A percentile compares a stretch with the other conserved stretches of the same genome.
These are phyloP conservation scores for Diaporthe aspalathi DNA, from an alignment of 2,329 filamentous ascomycete species.

Conservation along the genomic window DNA sequence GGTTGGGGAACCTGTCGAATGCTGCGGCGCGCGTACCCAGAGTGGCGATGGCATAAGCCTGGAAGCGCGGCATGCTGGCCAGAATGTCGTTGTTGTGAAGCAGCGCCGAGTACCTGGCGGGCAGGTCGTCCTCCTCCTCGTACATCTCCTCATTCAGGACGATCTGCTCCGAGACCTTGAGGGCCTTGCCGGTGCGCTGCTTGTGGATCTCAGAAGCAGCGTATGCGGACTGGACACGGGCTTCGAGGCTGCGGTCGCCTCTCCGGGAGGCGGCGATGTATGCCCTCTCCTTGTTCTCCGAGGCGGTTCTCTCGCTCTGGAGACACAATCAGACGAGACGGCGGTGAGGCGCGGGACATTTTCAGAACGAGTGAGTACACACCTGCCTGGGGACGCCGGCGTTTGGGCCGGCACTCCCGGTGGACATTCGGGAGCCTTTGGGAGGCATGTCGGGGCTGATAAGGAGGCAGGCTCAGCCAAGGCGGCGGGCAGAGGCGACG, in stretches of 20 bases:
- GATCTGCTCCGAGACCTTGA: constrained; percentile 87
- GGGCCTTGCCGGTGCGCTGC: constrained; percentile 82
- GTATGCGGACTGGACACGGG: constrained; percentile 85
- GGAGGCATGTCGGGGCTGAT: constrained; percentile 9
- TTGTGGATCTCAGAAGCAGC: constrained; percentile 94
- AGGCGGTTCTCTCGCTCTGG: constrained; percentile 79
- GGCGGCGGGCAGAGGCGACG: background rate
- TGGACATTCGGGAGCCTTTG: constrained; percentile 13
- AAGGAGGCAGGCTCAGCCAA: background rate
- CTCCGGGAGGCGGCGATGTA: constrained; percentile 92
- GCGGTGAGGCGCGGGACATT: background rate
- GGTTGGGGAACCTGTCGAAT: constrained; percentile 18
- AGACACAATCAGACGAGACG: background rate
- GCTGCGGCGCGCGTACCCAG: constrained; percentile 27
- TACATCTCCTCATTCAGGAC: constrained; percentile 96
- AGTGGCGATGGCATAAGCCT: constrained; percentile 32
- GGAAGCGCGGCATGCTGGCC: constrained; percentile 28
- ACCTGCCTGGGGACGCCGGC: constrained; percentile 32
- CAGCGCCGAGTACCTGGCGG: constrained; percentile 52
- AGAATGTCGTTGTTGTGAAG: constrained; percentile 32
- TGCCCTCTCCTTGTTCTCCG: constrained; percentile 87
- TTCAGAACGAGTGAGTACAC: background rate
- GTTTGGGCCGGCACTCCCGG: constrained; percentile 20
- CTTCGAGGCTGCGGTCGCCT: constrained; percentile 87
- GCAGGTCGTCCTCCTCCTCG: constrained; percentile 87